phyloP scores from a whole-genome alignment of 1,284 basidiomycete genomes.

The Sporisorium iseilematis-ciliati region DNA sequence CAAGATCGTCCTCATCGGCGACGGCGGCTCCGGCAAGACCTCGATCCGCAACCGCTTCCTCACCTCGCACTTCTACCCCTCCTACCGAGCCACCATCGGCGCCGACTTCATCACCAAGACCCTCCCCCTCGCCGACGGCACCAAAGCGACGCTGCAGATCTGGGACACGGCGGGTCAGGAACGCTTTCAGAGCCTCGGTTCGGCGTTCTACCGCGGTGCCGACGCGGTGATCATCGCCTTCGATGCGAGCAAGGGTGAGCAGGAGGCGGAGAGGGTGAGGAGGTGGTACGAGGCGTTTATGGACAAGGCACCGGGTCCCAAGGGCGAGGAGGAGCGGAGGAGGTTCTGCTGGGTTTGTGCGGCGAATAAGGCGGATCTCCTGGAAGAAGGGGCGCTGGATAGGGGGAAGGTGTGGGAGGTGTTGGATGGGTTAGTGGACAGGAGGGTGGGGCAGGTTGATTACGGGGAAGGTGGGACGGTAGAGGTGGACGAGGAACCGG shows the following conservation, averaged over 20 bases:
- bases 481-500: conserved; percentile 29
- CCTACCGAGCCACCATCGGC: conserved; percentile 62
- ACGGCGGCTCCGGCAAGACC: conserved; percentile 58
- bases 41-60: conserved; percentile 55
- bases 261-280: conserved; percentile 22
- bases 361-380: conserved; percentile 57
- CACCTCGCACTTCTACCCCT: conserved; percentile 40
- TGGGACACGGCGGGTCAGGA: conserved; percentile 66
- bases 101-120: conserved; percentile 63
- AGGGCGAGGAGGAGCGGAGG: conserved; percentile 32
- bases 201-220: conserved; percentile 64
- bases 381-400: conserved; percentile 16
- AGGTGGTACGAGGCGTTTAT: conserved; percentile 58
- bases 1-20: conserved; percentile 65
- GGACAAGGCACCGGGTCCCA: conserved; percentile 47
- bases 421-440: conserved; percentile 29
- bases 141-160: conserved; percentile 47
- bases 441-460: conserved; percentile 25
- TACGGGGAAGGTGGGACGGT: conserved; percentile 26
- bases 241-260: conserved; percentile 33
- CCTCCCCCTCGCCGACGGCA: conserved; percentile 33
- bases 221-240: conserved; percentile 62
- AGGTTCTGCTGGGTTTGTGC: conserved; percentile 63
- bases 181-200: conserved; percentile 63
- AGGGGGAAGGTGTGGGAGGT: conserved; percentile 18